Evolutionary conservation across 192 early-diverging fungal genomes (phyloP).

Genomic region (Coemansia sp.): DNA sequence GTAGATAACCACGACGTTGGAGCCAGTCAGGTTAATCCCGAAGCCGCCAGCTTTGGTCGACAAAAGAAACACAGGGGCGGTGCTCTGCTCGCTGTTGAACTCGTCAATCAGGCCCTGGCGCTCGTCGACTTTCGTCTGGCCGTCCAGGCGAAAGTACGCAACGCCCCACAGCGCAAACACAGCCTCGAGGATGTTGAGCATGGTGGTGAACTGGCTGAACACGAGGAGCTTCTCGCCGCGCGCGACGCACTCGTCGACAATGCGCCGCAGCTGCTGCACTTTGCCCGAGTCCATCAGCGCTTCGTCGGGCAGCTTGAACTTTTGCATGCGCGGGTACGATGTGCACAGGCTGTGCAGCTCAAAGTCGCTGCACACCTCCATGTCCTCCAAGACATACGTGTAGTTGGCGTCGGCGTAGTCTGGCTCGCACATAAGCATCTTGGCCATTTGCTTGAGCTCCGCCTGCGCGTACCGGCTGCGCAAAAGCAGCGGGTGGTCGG

Average conservation of each 20-base stretch:
- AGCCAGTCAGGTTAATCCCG: slow-evolving; percentile 77
- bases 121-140: slow-evolving; percentile 64
- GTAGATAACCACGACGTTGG: slow-evolving; percentile 75
- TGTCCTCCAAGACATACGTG: slow-evolving; percentile 79
- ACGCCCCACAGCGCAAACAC: slow-evolving; percentile 54
- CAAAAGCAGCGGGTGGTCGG: slow-evolving; percentile 81
- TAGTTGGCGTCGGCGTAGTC: slow-evolving; percentile 74
- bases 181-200: slow-evolving; percentile 79
- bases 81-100: slow-evolving; percentile 58
- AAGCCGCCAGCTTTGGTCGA: slow-evolving; percentile 81
- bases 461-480: slow-evolving; percentile 61
- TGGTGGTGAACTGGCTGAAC: slow-evolving; percentile 84
- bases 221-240: slow-evolving; percentile 60
- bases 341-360: slow-evolving; percentile 71
- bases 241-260: slow-evolving; percentile 53
- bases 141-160: slow-evolving; percentile 60
- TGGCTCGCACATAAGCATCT: slow-evolving; percentile 63
- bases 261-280: slow-evolving; percentile 56
- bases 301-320: slow-evolving; percentile 54
- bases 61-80: slow-evolving; percentile 64
- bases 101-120: slow-evolving; percentile 76
- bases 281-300: slow-evolving; percentile 77
- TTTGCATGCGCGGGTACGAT: slow-evolving; percentile 25
- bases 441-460: slow-evolving; percentile 64
- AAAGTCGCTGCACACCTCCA: slow-evolving; percentile 86